Percentiles rank a stretch among this genome's conserved stretches.
phyloP scores from a whole-genome alignment of 1,284 basidiomycete genomes.

The Cryptococcus sp. region DNA sequence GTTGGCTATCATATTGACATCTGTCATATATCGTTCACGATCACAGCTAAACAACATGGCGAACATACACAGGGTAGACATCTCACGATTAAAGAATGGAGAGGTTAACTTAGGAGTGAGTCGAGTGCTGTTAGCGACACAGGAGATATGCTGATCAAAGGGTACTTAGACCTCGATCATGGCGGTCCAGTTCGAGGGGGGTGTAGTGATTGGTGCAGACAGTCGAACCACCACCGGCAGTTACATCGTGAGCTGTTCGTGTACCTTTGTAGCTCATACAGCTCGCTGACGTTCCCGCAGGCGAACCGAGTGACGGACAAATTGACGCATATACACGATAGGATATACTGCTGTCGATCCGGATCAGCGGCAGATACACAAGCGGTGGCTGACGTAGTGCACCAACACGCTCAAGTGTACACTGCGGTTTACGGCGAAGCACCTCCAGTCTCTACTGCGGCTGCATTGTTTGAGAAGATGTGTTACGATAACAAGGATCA shows the following conservation, averaged over 20 bases:
- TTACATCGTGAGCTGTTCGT: constrained; percentile 72
- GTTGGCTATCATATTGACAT: not conserved
- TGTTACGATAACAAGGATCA: constrained; percentile 94
- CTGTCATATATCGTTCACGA: not conserved
- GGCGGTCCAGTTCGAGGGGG: constrained; percentile 95
- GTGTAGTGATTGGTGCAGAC: constrained; percentile 96
- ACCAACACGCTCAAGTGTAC: constrained; percentile 81
- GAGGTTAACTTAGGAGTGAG: constrained; percentile 93
- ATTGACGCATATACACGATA: constrained; percentile 93
- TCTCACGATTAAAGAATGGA: constrained; percentile 71
- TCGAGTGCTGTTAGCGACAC: constrained; percentile 17
- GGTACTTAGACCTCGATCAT: constrained; percentile 88
- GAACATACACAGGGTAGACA: constrained; percentile 49
- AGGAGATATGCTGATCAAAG: constrained; percentile 5
- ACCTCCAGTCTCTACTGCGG: constrained; percentile 80
- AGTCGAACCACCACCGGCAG: constrained; percentile 94
- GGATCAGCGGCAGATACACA: constrained; percentile 98
- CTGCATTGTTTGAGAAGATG: constrained; percentile 80
- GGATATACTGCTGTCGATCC: constrained; percentile 98
- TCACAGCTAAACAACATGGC: constrained; percentile 30
- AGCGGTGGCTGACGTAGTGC: constrained; percentile 90
- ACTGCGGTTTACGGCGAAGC: constrained; percentile 63
- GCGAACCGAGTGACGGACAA: constrained; percentile 99
- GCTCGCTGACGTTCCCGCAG: constrained; percentile 20
- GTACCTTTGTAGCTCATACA: not conserved